Percentiles rank a stretch among this genome's conserved stretches.
These are phyloP conservation scores for Globisporangium nagaii DNA, from an alignment of 352 stramenopile genomes.

Conservation along the genomic window DNA sequence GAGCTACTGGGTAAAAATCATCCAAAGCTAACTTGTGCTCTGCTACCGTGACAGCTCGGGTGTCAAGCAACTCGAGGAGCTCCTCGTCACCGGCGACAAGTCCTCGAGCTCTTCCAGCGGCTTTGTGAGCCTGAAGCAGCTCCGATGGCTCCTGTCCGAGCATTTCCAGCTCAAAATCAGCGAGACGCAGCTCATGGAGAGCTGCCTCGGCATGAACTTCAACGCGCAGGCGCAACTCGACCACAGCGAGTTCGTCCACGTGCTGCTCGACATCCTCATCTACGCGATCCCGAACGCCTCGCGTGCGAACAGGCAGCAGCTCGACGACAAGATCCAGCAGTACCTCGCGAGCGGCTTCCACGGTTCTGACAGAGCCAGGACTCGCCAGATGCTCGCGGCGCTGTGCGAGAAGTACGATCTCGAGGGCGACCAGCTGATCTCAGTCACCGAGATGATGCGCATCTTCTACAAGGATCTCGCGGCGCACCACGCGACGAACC, in stretches of 20 bases:
- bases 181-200: constrained; percentile 39
- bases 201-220: constrained; percentile 62
- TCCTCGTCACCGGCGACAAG: constrained; percentile 21
- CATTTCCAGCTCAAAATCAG: constrained; percentile 23
- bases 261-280: constrained; percentile 52
- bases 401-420: constrained; percentile 53
- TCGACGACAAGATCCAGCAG: constrained; percentile 20
- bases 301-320: constrained; percentile 14
- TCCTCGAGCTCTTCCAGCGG: constrained; percentile 7
- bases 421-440: constrained; percentile 25
- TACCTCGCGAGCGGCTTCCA: constrained; percentile 44
- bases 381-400: constrained; percentile 19
- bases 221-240: constrained; percentile 44
- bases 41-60: constrained; percentile 16
- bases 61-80: constrained; percentile 38
- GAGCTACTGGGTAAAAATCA: neutral
- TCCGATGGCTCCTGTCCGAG: constrained; percentile 36
- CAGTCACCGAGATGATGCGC: constrained; percentile 25
- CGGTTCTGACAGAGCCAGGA: neutral
- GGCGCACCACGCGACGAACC: constrained; percentile 22
- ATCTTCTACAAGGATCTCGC: constrained; percentile 33
- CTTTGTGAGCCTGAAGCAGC: constrained; percentile 49
- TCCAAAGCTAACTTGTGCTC: neutral
- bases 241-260: constrained; percentile 39
- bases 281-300: constrained; percentile 28